A percentile compares a stretch with the other conserved stretches of the same genome.
phyloP scores from a whole-genome alignment of 1,284 basidiomycete genomes.

The Boletus sp. region DNA sequence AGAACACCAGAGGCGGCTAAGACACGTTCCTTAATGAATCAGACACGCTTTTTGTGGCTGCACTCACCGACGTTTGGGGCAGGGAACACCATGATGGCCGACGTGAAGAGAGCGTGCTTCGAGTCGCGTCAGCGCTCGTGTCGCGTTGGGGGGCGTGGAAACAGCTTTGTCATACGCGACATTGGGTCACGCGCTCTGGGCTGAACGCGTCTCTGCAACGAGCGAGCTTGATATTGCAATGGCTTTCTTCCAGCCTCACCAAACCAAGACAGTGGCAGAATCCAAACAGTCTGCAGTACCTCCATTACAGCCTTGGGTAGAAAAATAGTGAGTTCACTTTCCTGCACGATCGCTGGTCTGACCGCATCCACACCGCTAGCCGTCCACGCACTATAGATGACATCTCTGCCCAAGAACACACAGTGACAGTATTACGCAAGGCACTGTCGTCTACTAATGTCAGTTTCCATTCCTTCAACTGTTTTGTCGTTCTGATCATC shows the following conservation, averaged over 20 bases:
- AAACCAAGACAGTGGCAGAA: slow-evolving; percentile 40
- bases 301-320: slow-evolving; percentile 90
- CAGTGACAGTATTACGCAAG: slow-evolving; percentile 88
- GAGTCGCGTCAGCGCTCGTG: slow-evolving; percentile 17
- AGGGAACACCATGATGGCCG: slow-evolving; percentile 38
- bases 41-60: slow-evolving; percentile 7
- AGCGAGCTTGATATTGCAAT: slow-evolving; percentile 32
- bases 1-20: slow-evolving; percentile 14
- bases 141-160: slow-evolving; percentile 27
- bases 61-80: slow-evolving; percentile 39
- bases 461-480: slow-evolving; percentile 18
- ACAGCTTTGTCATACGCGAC: slow-evolving; percentile 32
- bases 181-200: slow-evolving; percentile 30
- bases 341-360: not conserved
- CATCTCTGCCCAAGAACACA: slow-evolving; percentile 96
- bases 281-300: slow-evolving; percentile 52
- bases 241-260: slow-evolving; percentile 61
- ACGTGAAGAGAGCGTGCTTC: slow-evolving; percentile 11
- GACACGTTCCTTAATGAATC: slow-evolving; percentile 1
- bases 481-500: slow-evolving; percentile 7
- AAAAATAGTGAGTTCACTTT: slow-evolving; percentile 78
- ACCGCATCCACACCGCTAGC: slow-evolving; percentile 42
- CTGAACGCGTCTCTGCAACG: slow-evolving; percentile 30
- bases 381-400: slow-evolving; percentile 98
- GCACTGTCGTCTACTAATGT: slow-evolving; percentile 93